Conservation (phyloP, 768 basidiomycete species). For the Tylopilus felleus region DNA sequence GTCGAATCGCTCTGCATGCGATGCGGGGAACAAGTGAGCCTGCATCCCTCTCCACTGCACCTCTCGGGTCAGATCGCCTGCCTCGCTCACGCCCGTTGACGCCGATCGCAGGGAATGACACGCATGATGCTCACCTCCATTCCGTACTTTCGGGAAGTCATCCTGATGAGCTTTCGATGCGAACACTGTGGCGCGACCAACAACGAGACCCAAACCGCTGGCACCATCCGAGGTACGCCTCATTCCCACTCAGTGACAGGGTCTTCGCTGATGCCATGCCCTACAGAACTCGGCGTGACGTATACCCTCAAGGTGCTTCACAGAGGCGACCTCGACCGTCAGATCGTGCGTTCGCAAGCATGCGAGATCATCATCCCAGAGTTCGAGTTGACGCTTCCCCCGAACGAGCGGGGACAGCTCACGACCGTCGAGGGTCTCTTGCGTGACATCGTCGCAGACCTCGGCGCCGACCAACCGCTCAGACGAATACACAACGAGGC, state of each 20-base stretch:
- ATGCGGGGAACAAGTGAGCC: constrained; percentile 82
- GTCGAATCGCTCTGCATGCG: constrained; percentile 93
- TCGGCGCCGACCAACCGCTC: constrained; percentile 78
- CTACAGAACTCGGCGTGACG: constrained; percentile 79
- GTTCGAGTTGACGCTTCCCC: constrained; percentile 85
- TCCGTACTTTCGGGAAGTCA: constrained; percentile 92
- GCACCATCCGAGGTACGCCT: constrained; percentile 71
- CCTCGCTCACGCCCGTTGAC: not conserved
- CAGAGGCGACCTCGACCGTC: constrained; percentile 81
- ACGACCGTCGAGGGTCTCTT: constrained; percentile 97
- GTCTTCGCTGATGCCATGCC: no score
- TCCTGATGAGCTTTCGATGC: constrained; percentile 95
- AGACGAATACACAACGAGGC: constrained; percentile 75
- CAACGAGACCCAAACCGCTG: constrained; percentile 93
- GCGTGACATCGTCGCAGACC: constrained; percentile 75
- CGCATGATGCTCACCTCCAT: constrained; percentile 88
- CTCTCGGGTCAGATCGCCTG: not conserved
- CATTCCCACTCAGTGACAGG: not conserved
- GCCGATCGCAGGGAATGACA: constrained; percentile 70
- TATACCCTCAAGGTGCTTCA: constrained; percentile 79
- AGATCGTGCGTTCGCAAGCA: constrained; percentile 84
- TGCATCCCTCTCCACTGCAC: not conserved
- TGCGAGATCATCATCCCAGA: constrained; percentile 85
- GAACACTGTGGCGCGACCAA: constrained; percentile 87
- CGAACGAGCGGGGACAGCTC: constrained; percentile 77